Percentiles rank a stretch among this genome's conserved stretches.
phyloP scores from a whole-genome alignment of 176 grass and related monocot genomes.

The Triticum monococcum region DNA sequence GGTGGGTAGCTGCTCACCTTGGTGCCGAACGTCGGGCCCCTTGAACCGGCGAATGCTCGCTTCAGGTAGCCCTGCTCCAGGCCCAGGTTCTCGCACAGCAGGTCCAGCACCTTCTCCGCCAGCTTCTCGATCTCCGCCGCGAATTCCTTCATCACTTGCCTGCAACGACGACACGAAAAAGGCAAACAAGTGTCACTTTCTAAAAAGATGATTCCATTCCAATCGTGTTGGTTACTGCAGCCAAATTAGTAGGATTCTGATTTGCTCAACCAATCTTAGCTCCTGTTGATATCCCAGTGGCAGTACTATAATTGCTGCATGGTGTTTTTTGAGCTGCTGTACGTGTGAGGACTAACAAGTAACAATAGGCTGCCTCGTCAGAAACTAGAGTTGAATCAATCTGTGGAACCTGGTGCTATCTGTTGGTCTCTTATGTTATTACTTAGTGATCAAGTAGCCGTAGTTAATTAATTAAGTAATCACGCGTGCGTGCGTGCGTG shows the following conservation, averaged over 20 bases:
- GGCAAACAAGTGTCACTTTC: not conserved
- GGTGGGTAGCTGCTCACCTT: conserved; percentile 95
- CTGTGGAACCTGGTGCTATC: not conserved
- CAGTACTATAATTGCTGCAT: not conserved
- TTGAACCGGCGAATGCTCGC: conserved; percentile 54
- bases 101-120: conserved; percentile 66
- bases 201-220: conserved; percentile 21
- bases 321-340: not conserved
- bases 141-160: conserved; percentile 73
- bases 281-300: not conserved
- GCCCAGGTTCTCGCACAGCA: conserved; percentile 88
- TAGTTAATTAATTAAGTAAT: not conserved
- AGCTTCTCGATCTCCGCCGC: conserved; percentile 62
- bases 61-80: conserved; percentile 77
- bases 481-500: conserved; percentile 4
- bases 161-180: not conserved
- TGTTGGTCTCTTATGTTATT: not conserved
- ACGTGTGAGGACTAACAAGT: not conserved
- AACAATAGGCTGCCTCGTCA: conserved; percentile 15
- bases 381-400: not conserved
- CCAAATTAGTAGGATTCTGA: not conserved
- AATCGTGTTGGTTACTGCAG: not conserved
- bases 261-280: not conserved
- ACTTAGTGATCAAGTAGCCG: not conserved
- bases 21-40: conserved; percentile 80